Base-by-base conservation (phyloP, 805 yeast species). In the Pichia exigua region DNA sequence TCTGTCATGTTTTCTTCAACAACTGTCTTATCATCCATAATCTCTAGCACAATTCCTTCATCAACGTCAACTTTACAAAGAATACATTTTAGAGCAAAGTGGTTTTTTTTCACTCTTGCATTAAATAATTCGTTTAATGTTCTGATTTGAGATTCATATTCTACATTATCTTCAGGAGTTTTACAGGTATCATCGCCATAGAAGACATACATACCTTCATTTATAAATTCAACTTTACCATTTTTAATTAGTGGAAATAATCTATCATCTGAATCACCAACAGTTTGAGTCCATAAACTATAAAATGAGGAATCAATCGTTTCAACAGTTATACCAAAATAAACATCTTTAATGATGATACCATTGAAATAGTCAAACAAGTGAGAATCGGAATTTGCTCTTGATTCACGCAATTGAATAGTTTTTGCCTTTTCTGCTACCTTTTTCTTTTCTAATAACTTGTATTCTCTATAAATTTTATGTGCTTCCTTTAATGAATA, bases 261-360 rank as follows among this genome's bases (percentile, higher is more conserved):
- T 41, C n/a, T 44, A 2, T 13, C 21, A 20, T 40, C 45, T 9
- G 32, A 32, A 30, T 27, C 45, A 2, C 35, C 40, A 32, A 10
- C 20, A 13, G 6, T 42, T 41, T 46, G 11, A n/a, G 44, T 48
- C 56, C 56, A 53, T 17, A 53, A 22, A 44, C 43, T 42, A 28
- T 50, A 52, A 2, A 52, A 24, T n/a, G 51, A 45, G 9, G 49
- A 22, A 20, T 72, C 75, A 12, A 82, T 56, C 20, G 73, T 76
- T 10, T 73, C 74, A 48, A 66, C 67, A 0, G 81, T 74, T 1
- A 77, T 71, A 0, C 87, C 87, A 47, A 75, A 69, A 40, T 77
- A 75, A 3, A 79, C 70, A 50, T 79, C 82, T 38, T 69, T 68
- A 13, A 85, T 73, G 17, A 77, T 59, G 48, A 85, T 69, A 1